Percentiles rank a stretch among this genome's conserved stretches.
These are phyloP conservation scores for Fusarium zealandicum DNA, from an alignment of 2,329 filamentous ascomycete species.

Conservation along the genomic window DNA sequence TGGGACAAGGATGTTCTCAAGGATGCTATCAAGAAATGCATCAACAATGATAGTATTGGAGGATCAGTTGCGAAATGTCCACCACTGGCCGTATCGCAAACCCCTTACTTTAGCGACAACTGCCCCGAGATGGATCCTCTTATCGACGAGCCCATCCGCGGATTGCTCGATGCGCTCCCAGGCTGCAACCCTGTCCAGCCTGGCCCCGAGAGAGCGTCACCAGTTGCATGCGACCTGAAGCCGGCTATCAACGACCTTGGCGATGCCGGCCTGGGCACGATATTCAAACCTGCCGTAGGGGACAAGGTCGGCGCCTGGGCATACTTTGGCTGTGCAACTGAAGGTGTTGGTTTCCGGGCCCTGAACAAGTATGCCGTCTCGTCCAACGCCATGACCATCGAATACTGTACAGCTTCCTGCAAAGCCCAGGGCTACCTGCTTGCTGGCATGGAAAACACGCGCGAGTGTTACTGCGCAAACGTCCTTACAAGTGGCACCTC, in stretches of 20 bases:
- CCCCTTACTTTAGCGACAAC: conserved; percentile 29
- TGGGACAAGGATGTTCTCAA: conserved; percentile 29
- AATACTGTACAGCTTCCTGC: conserved; percentile 32
- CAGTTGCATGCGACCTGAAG: conserved; percentile 10
- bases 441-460: conserved; percentile 32
- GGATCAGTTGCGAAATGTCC: conserved; percentile 27
- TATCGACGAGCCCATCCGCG: conserved; percentile 28
- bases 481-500: conserved; percentile 23
- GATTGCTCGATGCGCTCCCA: conserved; percentile 26
- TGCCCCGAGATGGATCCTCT: conserved; percentile 33
- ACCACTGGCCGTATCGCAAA: conserved; percentile 30
- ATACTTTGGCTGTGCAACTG: conserved; percentile 29
- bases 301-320: conserved; percentile 31
- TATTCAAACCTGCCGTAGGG: conserved; percentile 28
- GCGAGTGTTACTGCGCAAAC: conserved; percentile 35
- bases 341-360: conserved; percentile 16
- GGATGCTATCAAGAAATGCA: conserved; percentile 29
- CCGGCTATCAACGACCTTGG: conserved; percentile 23
- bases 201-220: conserved; percentile 21
- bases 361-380: conserved; percentile 28
- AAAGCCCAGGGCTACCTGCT: conserved; percentile 32
- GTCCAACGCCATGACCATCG: conserved; percentile 28
- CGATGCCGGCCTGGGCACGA: conserved; percentile 7
- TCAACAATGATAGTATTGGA: conserved; percentile 29
- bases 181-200: conserved; percentile 30